Evolutionary conservation across 1,284 basidiomycete species (phyloP), one percentile per base, ranked within the genome.

Genomic region (Sporisorium iseilematis-ciliati): DNA sequence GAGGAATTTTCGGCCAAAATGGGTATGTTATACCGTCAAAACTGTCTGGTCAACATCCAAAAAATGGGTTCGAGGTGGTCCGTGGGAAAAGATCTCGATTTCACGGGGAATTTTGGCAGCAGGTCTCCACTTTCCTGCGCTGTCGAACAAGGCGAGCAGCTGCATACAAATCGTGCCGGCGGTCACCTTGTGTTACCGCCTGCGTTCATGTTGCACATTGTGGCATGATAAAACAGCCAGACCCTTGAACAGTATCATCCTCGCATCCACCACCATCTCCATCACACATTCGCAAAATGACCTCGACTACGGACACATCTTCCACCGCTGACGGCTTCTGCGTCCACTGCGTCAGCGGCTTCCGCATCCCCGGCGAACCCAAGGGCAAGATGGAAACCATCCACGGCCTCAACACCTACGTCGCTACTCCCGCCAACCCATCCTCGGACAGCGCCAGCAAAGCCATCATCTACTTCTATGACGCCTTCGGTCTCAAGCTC

Each of bases 381-480:
- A 50, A 35, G 3, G 79, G 79, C 59, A 65, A 65, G 38, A 59
- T 72, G 38, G 70, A 75, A 46, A 57, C 42, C 18, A 72, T 80
- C 48, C 71, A 77, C 31, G 63, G 70, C 14, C 41, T 58, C 33
- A 35, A 68, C 48, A 73, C 75, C 25, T 87, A 86, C 75, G 64
- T 81, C 45, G 74, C 84, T 21, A 75, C 45, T 5, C 86, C 86
- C 0, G 14, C 77, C 8, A 60, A 65, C 20, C 76, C 70, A 2
- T 25, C 41, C 11, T 49, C 78, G 16, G 71, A 70, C 23, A 56
- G 76, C n/a, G 62, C 43, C 14, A 60, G 57, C 45, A 85, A 77
- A 12, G 89, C 89, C 7, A 80, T 91, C 35, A 82, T 92, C 16
- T 82, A 90, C 12, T 85, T 90, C 49, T 90, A 89, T 7, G 91